These are phyloP conservation scores for Eucalyptus victrix DNA, from an alignment of 345 rosid species.

Conservation along the genomic window DNA sequence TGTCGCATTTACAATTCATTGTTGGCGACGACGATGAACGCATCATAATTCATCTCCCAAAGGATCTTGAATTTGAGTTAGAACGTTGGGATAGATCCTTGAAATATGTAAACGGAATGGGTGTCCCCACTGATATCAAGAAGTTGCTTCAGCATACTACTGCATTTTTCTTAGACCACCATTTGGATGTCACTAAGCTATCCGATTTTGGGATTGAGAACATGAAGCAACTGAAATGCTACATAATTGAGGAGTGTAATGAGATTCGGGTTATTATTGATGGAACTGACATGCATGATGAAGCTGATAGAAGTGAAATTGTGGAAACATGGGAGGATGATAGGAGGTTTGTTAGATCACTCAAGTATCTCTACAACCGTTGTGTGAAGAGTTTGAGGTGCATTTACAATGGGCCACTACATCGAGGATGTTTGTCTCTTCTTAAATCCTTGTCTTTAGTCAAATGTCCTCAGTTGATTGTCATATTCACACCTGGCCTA, in stretches of 20 bases:
- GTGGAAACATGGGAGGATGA: neutral
- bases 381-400: neutral
- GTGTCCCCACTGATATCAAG: neutral
- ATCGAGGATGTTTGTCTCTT: neutral
- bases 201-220: neutral
- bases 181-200: neutral
- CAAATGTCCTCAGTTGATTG: neutral
- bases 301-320: neutral
- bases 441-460: neutral
- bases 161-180: neutral
- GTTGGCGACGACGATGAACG: slow-evolving; percentile 1
- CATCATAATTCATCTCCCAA: slow-evolving; percentile 3
- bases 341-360: neutral
- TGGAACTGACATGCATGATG: neutral
- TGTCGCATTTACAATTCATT: neutral
- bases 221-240: neutral
- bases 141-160: neutral
- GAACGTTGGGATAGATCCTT: neutral
- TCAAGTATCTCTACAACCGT: neutral
- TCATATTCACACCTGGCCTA: neutral
- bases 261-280: neutral
- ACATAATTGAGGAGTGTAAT: neutral
- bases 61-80: neutral
- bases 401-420: neutral
- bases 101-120: neutral